Evolutionary conservation across 2,329 filamentous ascomycete genomes (phyloP).

Genomic region (Cadophora sp.): DNA sequence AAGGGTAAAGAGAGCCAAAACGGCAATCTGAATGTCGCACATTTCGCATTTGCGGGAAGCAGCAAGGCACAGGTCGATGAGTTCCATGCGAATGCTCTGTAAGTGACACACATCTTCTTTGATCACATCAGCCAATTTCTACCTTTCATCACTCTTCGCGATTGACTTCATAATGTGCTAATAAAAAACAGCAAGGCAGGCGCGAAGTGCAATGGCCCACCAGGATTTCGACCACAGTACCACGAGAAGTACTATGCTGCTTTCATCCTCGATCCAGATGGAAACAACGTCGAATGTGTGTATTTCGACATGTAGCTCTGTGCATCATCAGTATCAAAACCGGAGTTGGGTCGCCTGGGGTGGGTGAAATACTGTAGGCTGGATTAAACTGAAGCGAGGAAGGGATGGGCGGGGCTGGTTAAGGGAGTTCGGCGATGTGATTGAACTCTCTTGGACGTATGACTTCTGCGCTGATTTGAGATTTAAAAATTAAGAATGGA

Average conservation of each 20-base stretch:
- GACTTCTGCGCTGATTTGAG: no score
- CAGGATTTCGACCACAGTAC: conserved; percentile 13
- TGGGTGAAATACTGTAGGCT: no score
- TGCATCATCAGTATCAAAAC: not conserved
- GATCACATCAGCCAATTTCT: no score
- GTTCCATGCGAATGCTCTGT: conserved; percentile 17
- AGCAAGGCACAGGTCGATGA: conserved; percentile 17
- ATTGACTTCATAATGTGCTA: not conserved
- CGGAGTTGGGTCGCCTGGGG: no score
- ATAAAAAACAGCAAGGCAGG: conserved; percentile 4
- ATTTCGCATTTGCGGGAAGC: conserved; percentile 8
- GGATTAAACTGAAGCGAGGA: no score
- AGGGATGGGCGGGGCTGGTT: no score
- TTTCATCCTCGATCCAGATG: conserved; percentile 16
- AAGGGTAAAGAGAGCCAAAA: conserved; percentile 6
- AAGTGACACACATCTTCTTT: not conserved
- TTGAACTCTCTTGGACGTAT: no score
- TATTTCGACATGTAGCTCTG: conserved; percentile 14
- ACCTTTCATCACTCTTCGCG: not conserved
- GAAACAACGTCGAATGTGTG: conserved; percentile 17
- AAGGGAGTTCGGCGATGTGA: no score
- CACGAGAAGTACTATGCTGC: conserved; percentile 20
- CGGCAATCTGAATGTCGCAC: conserved; percentile 7
- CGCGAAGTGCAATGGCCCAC: conserved; percentile 15
- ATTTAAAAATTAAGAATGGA: no score